Evolutionary conservation across 257 asterid species (phyloP), one percentile per base, ranked within the genome.

Genomic region (Voacanga thouarsii): DNA sequence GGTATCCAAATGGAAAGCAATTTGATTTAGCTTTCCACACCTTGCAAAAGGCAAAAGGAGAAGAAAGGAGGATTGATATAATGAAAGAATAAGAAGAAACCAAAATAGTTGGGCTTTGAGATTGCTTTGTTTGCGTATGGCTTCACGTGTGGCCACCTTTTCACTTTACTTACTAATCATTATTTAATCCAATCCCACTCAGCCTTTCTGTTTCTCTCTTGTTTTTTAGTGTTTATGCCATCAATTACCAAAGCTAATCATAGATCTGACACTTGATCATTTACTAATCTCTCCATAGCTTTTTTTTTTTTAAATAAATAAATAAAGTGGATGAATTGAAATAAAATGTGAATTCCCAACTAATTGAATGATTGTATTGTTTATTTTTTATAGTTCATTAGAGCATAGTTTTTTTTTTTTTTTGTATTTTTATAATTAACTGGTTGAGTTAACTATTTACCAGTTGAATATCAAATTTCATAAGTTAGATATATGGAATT

Each of bases 151-250:
- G 67, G 37, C 47, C 81, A 71, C 71, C 64, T n/a, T 24, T 44
- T 50, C 43, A 53, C 64, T 77, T 76, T 59, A 33, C 63, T 59
- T 26, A 28, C 64, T 61, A 81, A 81, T 76, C 81, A 81, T 81
- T 76, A 72, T 50, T 47, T 45, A 43, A 33, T 59, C 50, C 65
- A n/a, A 59, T 77, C 78, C 77, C 74, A 70, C 77, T 45, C 26
- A 26, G 55, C 66, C 66, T 50, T 66, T 3, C 4, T 57, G 10
- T n/a, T 41, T 69, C 4, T 19, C 18, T 50, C 11, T 53, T n/a
- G n/a, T n/a, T 33, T 33, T 15, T 72, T 30, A 72, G 12, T 72
- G 41, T 55, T 51, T 55, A 43, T 75, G 44, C 47, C 80, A 69
- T 78, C 57, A 23, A 24, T 12, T 47, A 6, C 24, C 18, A 41